A percentile compares a stretch with the other conserved stretches of the same genome.
These are phyloP conservation scores for Prunus yedoensis DNA, from an alignment of 331 rosid species.

Conservation along the genomic window DNA sequence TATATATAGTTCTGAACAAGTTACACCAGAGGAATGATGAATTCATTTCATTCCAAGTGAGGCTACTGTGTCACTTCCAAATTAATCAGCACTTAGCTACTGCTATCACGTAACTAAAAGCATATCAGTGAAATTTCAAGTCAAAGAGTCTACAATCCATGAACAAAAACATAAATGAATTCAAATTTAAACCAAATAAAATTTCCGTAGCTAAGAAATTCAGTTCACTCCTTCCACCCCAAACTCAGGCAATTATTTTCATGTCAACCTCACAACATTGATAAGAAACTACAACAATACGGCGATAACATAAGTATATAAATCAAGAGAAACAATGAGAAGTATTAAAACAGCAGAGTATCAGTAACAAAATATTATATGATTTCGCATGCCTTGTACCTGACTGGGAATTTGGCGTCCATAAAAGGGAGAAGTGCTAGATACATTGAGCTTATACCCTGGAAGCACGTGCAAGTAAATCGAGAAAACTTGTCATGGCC, in stretches of 20 bases:
- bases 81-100: conserved; percentile 3
- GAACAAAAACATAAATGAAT: background rate
- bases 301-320: background rate
- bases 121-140: background rate
- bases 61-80: background rate
- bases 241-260: background rate
- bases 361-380: background rate
- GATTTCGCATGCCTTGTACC: conserved; percentile 35
- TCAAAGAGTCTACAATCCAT: background rate
- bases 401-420: conserved; percentile 76
- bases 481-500: conserved; percentile 58
- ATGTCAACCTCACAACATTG: background rate
- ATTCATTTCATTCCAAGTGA: too few species aligned
- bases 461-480: conserved; percentile 76
- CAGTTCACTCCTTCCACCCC: background rate
- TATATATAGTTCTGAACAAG: background rate
- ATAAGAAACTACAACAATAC: background rate
- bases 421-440: conserved; percentile 59
- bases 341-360: background rate
- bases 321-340: background rate
- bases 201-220: background rate
- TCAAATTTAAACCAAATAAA: background rate
- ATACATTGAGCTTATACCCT: conserved; percentile 45
- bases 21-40: background rate
- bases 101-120: background rate